Evolutionary conservation across 2,329 filamentous ascomycete species (phyloP).

Genomic region (Trichophyton rubrum): DNA sequence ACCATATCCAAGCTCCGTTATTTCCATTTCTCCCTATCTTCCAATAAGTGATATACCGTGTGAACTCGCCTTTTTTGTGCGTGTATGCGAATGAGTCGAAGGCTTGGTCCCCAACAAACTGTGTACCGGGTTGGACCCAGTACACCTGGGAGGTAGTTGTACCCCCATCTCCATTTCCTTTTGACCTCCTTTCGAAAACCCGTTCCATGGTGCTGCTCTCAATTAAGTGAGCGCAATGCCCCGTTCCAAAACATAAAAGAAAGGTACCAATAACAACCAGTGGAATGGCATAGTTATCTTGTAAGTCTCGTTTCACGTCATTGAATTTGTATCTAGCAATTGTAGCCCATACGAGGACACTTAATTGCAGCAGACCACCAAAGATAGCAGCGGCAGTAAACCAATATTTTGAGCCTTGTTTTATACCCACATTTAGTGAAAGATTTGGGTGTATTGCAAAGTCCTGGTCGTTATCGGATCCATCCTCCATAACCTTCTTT

Average conservation of each 20-base stretch:
- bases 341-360: not conserved
- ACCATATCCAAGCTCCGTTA: not conserved
- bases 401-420: not conserved
- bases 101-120: conserved; percentile 4
- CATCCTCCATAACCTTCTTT: too few relatives aligned
- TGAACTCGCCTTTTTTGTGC: not conserved
- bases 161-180: not conserved
- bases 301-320: not conserved
- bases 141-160: not conserved
- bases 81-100: conserved; percentile 8
- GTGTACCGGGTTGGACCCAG: not conserved
- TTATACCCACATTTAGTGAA: not conserved
- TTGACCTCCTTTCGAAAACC: not conserved
- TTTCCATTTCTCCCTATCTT: not conserved
- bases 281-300: conserved; percentile 6
- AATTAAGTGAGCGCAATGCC: conserved; percentile 3
- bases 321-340: not conserved
- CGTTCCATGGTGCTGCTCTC: conserved; percentile 7
- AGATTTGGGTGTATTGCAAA: not conserved
- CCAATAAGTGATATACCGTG: not conserved
- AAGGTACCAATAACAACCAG: not conserved
- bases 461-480: not conserved
- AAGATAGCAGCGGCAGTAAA: conserved; percentile 2
- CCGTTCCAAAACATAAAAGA: not conserved
- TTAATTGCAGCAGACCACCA: not conserved